phyloP scores from a whole-genome alignment of 306 rosid species.

The Styphnolobium japonicum region DNA sequence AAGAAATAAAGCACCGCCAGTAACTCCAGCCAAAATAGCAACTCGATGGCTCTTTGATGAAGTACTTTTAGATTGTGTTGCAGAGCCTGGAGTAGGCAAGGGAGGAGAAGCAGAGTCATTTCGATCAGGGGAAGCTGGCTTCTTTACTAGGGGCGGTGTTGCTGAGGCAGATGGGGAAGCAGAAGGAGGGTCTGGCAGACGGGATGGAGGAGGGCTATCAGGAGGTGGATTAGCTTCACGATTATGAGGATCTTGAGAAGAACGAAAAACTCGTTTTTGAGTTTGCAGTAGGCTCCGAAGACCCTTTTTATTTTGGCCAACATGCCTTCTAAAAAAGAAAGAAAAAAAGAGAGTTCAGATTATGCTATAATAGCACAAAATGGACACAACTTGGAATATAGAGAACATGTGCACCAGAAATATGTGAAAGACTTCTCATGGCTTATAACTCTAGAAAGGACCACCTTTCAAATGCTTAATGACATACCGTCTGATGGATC shows the following conservation, averaged over 20 bases:
- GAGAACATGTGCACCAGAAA: slow-evolving; percentile 6
- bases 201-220: background rate
- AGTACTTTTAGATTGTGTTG: background rate
- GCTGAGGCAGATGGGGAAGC: slow-evolving; percentile 1
- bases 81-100: background rate
- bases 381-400: background rate
- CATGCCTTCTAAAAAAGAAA: slow-evolving; percentile 41
- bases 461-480: slow-evolving; percentile 27
- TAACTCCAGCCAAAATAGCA: slow-evolving; percentile 45
- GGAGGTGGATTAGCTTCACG: background rate
- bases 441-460: background rate
- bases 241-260: background rate
- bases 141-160: background rate
- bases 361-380: background rate
- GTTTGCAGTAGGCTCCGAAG: slow-evolving; percentile 30
- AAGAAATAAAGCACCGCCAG: slow-evolving; percentile 46
- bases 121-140: background rate
- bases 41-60: background rate
- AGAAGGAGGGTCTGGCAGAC: background rate
- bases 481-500: slow-evolving; percentile 48
- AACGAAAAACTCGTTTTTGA: background rate
- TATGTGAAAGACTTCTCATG: slow-evolving; percentile 6
- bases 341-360: background rate
- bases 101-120: slow-evolving; percentile 29
- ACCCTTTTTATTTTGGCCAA: slow-evolving; percentile 23